Conservation (phyloP, 345 rosid species). For the Boechera divaricarpa region DNA sequence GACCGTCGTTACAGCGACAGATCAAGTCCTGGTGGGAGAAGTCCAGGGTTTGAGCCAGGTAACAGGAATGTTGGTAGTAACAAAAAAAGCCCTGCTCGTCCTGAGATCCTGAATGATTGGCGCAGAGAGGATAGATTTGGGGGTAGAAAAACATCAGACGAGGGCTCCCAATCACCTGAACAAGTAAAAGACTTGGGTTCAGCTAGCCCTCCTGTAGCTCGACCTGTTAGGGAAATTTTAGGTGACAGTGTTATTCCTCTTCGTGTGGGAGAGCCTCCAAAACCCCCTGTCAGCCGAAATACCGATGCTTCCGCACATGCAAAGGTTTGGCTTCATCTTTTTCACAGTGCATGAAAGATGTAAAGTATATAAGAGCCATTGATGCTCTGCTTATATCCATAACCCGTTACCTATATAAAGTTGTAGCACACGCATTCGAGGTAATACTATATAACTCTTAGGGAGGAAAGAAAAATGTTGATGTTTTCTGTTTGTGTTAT, state of each 20-base stretch:
- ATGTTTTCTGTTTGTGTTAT: constrained; percentile 33
- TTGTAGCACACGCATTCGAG: neutral
- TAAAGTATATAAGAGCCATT: constrained; percentile 6
- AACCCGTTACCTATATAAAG: neutral
- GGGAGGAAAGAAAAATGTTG: constrained; percentile 6
- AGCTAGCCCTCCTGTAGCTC: constrained; percentile 78
- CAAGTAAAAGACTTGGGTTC: constrained; percentile 61
- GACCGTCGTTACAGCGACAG: constrained; percentile 71
- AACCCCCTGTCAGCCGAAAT: constrained; percentile 60
- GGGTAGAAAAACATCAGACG: constrained; percentile 47
- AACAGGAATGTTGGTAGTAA: constrained; percentile 24
- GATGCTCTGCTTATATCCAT: constrained; percentile 12
- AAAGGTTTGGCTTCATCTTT: constrained; percentile 58
- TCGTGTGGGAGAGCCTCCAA: constrained; percentile 87
- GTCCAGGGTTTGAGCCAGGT: constrained; percentile 46
- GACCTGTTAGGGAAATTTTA: constrained; percentile 91
- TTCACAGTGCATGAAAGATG: neutral
- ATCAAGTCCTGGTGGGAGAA: constrained; percentile 89
- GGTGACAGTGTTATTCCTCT: constrained; percentile 82
- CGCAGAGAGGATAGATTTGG: constrained; percentile 92
- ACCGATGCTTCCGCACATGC: constrained; percentile 54
- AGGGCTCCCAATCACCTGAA: constrained; percentile 66
- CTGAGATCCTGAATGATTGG: constrained; percentile 82
- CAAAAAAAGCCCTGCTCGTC: constrained; percentile 52
- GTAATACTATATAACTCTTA: neutral